phyloP scores from a whole-genome alignment of 208 protist genomes.

The Trypanosoma vivax region DNA sequence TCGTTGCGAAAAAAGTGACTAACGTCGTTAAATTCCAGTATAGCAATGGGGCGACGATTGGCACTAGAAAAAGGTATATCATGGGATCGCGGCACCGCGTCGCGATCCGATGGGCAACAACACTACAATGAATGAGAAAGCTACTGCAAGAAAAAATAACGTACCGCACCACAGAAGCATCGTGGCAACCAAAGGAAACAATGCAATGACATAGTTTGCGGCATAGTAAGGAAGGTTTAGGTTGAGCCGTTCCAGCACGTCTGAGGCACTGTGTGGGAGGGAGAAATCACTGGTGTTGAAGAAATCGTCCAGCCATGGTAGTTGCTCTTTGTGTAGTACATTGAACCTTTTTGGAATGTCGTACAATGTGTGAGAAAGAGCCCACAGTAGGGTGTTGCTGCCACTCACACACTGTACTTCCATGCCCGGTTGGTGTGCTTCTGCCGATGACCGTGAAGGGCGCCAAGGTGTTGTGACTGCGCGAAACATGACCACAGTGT shows the following conservation, averaged over 20 bases:
- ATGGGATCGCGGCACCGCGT: too few relatives aligned
- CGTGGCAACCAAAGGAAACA: conserved; percentile 44
- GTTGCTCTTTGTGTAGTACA: conserved; percentile 40
- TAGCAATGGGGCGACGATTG: too few relatives aligned
- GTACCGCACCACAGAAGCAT: conserved; percentile 61
- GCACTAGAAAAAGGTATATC: too few relatives aligned
- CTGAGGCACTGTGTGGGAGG: conserved; percentile 32
- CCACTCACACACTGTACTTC: too few relatives aligned
- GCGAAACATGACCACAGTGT: too few relatives aligned
- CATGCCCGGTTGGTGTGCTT: too few relatives aligned
- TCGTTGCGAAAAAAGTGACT: conserved; percentile 34
- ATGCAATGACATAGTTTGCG: conserved; percentile 70
- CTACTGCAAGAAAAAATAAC: conserved; percentile 41
- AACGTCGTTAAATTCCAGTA: too few relatives aligned
- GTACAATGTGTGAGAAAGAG: background rate
- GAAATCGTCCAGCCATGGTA: conserved; percentile 75
- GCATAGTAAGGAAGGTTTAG: conserved; percentile 82
- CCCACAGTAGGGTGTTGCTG: too few relatives aligned
- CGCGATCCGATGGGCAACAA: too few relatives aligned
- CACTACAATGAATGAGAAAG: too few relatives aligned
- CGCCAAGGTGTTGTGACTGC: too few relatives aligned
- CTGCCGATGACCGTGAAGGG: too few relatives aligned
- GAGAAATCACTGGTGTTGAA: conserved; percentile 44
- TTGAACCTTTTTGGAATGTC: conserved; percentile 8
- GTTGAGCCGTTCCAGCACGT: conserved; percentile 50